Conservation (phyloP, 768 basidiomycete genomes). For the Termitomyces sp. region DNA sequence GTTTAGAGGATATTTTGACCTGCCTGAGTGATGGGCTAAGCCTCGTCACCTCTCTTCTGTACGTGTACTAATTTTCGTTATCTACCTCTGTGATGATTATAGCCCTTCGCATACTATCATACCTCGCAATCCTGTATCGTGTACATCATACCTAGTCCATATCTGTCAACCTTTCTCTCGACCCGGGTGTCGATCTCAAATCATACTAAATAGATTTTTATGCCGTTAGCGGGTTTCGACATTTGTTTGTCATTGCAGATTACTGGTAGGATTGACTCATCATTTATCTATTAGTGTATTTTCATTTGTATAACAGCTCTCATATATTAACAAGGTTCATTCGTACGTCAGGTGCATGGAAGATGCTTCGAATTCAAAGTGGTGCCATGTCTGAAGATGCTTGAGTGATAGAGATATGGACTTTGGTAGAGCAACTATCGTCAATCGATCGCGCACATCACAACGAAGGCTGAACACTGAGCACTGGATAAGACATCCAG, state of each 20-base stretch:
- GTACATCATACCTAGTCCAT: slow-evolving; percentile 1
- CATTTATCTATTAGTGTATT: background rate
- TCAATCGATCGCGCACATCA: no score
- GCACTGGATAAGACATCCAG: no score
- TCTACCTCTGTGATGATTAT: background rate
- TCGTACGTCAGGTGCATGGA: no score
- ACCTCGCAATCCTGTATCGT: background rate
- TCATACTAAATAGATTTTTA: background rate
- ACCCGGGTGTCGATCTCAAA: background rate
- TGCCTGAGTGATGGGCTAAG: slow-evolving; percentile 25
- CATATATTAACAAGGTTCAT: background rate
- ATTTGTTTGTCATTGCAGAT: background rate
- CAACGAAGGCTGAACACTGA: no score
- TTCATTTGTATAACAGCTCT: background rate
- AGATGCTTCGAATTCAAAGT: no score
- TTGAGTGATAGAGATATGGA: no score
- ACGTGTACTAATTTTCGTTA: background rate
- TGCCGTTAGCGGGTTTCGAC: background rate
- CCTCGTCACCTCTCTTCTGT: background rate
- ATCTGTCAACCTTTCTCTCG: background rate
- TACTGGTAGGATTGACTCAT: background rate
- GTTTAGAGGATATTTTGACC: slow-evolving; percentile 87
- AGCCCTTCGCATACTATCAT: background rate
- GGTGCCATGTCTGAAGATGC: no score
- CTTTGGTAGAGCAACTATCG: no score